Percentiles rank a stretch among this genome's conserved stretches.
Conservation (phyloP, 805 yeast species). For the Monosporozyma aerobia region DNA sequence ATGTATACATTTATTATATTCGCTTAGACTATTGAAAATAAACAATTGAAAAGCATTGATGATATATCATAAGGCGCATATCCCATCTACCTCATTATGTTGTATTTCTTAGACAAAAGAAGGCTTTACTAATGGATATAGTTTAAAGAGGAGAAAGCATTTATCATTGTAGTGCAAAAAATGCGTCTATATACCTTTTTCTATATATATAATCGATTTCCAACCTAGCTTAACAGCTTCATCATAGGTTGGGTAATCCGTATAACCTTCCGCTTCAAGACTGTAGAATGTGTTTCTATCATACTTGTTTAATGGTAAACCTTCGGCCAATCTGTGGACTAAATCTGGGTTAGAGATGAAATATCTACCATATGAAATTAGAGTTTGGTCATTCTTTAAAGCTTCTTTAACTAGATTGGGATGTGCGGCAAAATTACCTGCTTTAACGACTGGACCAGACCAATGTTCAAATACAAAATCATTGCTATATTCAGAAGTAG, state of each 20-base stretch:
- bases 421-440: constrained; percentile 30
- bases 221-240: constrained; percentile 17
- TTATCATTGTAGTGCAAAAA: neutral
- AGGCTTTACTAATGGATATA: no score
- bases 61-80: no score
- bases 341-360: constrained; percentile 51
- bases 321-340: constrained; percentile 34
- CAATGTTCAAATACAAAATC: constrained; percentile 36
- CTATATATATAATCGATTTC: neutral
- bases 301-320: constrained; percentile 34
- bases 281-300: constrained; percentile 42
- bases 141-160: no score
- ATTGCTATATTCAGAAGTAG: constrained; percentile 23
- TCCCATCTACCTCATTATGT: no score
- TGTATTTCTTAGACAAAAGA: no score
- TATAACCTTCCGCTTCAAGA: constrained; percentile 32
- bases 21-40: no score
- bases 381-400: constrained; percentile 39
- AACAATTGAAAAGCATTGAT: no score
- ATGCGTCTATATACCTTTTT: neutral
- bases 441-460: constrained; percentile 37
- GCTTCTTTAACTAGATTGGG: constrained; percentile 25
- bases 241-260: constrained; percentile 34
- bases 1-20: no score
- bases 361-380: constrained; percentile 38